Conservation (phyloP, 495 filamentous ascomycete species). For the Neurospora pannonica region DNA sequence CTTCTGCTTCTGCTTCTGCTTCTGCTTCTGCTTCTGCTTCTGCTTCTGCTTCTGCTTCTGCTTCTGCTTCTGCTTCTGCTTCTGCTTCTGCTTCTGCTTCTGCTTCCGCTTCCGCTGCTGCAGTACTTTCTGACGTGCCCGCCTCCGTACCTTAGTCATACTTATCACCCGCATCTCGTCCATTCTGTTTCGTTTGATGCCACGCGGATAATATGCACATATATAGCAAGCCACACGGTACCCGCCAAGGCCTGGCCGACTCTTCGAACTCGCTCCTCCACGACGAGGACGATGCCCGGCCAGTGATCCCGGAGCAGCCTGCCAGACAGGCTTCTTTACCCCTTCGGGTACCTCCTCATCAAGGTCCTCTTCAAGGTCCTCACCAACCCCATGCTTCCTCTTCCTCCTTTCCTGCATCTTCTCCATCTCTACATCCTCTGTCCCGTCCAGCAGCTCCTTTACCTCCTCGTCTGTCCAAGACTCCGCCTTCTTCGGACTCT, state of each 20-base stretch:
- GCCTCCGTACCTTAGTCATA: background rate
- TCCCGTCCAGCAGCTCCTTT: constrained; percentile 17
- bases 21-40: background rate
- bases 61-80: background rate
- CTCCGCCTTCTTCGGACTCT: constrained; percentile 8
- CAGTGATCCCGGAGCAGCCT: constrained; percentile 6
- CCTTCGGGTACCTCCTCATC: background rate
- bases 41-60: background rate
- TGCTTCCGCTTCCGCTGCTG: background rate
- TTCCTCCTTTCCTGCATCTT: constrained; percentile 13
- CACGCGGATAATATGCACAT: constrained; percentile 15
- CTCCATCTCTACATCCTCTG: constrained; percentile 8
- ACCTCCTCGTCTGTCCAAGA: constrained; percentile 8
- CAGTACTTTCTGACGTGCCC: background rate
- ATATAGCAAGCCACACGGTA: constrained; percentile 20
- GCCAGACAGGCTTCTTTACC: constrained; percentile 2
- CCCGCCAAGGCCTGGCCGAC: constrained; percentile 2
- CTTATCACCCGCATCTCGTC: background rate
- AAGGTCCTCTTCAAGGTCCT: background rate
- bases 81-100: background rate
- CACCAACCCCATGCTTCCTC: constrained; percentile 7
- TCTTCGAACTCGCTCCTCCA: constrained; percentile 1
- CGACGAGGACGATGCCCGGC: constrained; percentile 8
- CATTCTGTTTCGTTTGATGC: constrained; percentile 3
- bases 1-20: background rate